Evolutionary conservation across 1,284 basidiomycete genomes (phyloP).

Genomic region (Trametes versicolor): DNA sequence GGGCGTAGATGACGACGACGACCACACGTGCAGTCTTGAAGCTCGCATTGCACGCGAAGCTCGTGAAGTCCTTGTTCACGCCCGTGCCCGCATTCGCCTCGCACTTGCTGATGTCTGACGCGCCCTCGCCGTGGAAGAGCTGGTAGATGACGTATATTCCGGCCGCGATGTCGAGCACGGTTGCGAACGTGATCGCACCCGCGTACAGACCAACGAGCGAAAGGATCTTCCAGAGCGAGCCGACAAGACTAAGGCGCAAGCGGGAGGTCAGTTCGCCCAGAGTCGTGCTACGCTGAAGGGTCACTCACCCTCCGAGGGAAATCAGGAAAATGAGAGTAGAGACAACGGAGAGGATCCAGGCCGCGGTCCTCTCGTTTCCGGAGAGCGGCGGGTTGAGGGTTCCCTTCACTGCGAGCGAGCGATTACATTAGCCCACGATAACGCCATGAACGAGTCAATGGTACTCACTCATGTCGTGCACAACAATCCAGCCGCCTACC

Average conservation of each 20-base stretch:
- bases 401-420: slow-evolving; percentile 31
- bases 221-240: slow-evolving; percentile 53
- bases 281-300: neutral
- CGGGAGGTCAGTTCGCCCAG: neutral
- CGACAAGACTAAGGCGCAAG: slow-evolving; percentile 53
- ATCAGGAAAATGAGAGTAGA: slow-evolving; percentile 58
- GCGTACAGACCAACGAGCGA: slow-evolving; percentile 57
- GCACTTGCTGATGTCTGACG: slow-evolving; percentile 32
- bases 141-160: slow-evolving; percentile 55
- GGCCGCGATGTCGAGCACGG: slow-evolving; percentile 57
- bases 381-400: slow-evolving; percentile 35
- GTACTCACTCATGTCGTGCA: slow-evolving; percentile 39
- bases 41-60: slow-evolving; percentile 43
- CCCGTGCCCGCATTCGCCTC: slow-evolving; percentile 16
- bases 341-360: slow-evolving; percentile 57
- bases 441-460: neutral
- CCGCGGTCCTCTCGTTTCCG: slow-evolving; percentile 51
- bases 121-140: slow-evolving; percentile 41
- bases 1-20: slow-evolving; percentile 41
- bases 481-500: slow-evolving; percentile 52
- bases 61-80: slow-evolving; percentile 41
- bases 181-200: slow-evolving; percentile 54
- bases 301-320: slow-evolving; percentile 60
- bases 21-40: slow-evolving; percentile 41
- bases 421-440: neutral